Base-by-base conservation (phyloP, 2,329 filamentous ascomycete species). In the Aspergillus fumigatus region DNA sequence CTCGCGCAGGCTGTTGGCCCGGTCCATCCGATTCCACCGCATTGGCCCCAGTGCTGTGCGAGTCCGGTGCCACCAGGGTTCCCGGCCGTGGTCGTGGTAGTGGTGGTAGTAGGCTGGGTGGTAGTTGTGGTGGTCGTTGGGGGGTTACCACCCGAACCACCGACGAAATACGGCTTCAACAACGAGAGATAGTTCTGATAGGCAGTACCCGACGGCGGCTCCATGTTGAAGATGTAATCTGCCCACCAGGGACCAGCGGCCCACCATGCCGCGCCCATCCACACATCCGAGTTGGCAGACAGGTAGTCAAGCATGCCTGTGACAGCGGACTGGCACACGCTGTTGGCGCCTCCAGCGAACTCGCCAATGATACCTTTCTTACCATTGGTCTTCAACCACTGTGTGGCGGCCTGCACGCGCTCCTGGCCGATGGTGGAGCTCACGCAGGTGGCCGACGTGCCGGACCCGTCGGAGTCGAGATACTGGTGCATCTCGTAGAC, bases 401-500 rank as follows among this genome's bases (percentile, higher is more conserved):
- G 62, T 0, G 82, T 84, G 0, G 82, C 82, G 10, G 69, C 74
- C 21, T 72, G 60, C 19, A 85, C 70, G 4, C 82, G 75, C 61
- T 84, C 79, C 25, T 70, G 68, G 52, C 82, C 80, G 58, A 84
- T 82, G n/a, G 82, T 84, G 4, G 69, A 59, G 58, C 68, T 77
- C 17, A 83, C 80, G 65, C 83, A 85, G 27, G 72, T 70, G 1
- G 69, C 70, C 1, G 71, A 74, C 0, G 81, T 84, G 10, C 82
- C 82, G 3, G 77, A 81, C 56, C 80, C 78, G 55, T 85, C 82
- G 0, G 69, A 72, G 70, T 85, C 82, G 40, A 85, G 82, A 64
- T 85, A 85, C 71, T 85, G 82, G 67, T 85, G 82, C 82, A 85
- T 84, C 65, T 85, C 80, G 70, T 82, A 84, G 66, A 85, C 70